Evolutionary conservation across 2,329 filamentous ascomycete genomes (phyloP).

Genomic region (Aschersonia sp.): DNA sequence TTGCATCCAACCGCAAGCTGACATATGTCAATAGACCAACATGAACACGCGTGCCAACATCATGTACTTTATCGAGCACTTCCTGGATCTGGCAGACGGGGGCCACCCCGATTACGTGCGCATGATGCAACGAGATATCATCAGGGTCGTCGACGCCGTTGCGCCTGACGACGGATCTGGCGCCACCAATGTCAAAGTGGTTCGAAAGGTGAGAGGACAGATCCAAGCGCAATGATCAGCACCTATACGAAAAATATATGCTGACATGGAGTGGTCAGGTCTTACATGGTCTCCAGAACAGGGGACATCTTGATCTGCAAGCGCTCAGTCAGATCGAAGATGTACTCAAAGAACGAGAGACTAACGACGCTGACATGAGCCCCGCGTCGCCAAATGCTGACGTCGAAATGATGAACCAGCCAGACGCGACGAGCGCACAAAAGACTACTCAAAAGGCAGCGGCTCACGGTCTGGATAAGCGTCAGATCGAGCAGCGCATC

Average conservation of each 20-base stretch:
- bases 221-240: neutral
- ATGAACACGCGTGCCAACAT: constrained; percentile 98
- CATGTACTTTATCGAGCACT: constrained; percentile 96
- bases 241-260: neutral
- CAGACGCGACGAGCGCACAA: constrained; percentile 25
- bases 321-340: constrained; percentile 70
- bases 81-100: constrained; percentile 73
- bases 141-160: constrained; percentile 82
- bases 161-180: constrained; percentile 76
- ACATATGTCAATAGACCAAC: constrained; percentile 44
- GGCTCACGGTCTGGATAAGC: constrained; percentile 51
- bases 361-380: constrained; percentile 39
- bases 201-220: constrained; percentile 48
- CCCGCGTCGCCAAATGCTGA: constrained; percentile 35
- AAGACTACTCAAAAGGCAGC: constrained; percentile 17
- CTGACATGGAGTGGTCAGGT: constrained; percentile 28
- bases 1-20: neutral
- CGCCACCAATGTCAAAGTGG: constrained; percentile 86
- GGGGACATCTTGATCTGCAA: constrained; percentile 58
- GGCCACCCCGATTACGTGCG: constrained; percentile 68
- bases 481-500: constrained; percentile 87
- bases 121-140: constrained; percentile 91
- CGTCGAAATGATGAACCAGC: constrained; percentile 24
- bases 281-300: constrained; percentile 52
- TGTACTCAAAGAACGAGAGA: constrained; percentile 66